Evolutionary conservation across 1,284 basidiomycete species (phyloP), one percentile per base, ranked within the genome.

Genomic region (Volvariella volvacea): DNA sequence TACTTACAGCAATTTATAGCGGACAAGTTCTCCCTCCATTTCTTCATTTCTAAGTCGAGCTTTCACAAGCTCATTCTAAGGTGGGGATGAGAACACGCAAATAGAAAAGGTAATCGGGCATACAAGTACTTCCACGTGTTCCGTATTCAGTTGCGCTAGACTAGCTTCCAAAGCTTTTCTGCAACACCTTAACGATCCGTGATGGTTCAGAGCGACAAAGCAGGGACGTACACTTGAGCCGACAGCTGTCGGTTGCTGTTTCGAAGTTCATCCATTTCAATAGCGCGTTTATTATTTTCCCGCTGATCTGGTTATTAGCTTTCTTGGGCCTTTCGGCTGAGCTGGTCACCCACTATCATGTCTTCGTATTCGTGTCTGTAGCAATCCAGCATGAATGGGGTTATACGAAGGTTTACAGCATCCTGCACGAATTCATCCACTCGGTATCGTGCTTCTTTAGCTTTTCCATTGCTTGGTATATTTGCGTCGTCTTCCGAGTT

Each of bases 301-400:
- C 85, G 81, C 53, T 77, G 66, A 16, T 20, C 6, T 16, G 15
- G n/a, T 36, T 4, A 33, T 15, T 9, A 70, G 67, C 19, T 76
- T 67, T 36, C 77, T 62, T 43, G n/a, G 28, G 40, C 38, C 33
- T 20, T 19, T 47, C 10, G 43, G 31, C 43, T 15, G 37, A 15
- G 25, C 12, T 14, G 34, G 19, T 19, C 6, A 52, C 64, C 47
- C 59, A 73, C 71, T 56, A 74, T 52, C 44, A 66, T 56, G 42
- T 92, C 90, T 48, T 89, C 80, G 62, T 93, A 94, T 65, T 96
- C 92, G 45, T 83, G 83, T 37, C 84, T 80, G 61, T 91, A 95
- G 17, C 79, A 76, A 60, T 96, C 92, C 41, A 95, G 70, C 88
- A 91, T 91, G 65, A 95, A 92, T 0, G 92, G 87, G 2, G 89